Base-by-base conservation (phyloP, 1,284 basidiomycete genomes). In the Puccinia horiana region DNA sequence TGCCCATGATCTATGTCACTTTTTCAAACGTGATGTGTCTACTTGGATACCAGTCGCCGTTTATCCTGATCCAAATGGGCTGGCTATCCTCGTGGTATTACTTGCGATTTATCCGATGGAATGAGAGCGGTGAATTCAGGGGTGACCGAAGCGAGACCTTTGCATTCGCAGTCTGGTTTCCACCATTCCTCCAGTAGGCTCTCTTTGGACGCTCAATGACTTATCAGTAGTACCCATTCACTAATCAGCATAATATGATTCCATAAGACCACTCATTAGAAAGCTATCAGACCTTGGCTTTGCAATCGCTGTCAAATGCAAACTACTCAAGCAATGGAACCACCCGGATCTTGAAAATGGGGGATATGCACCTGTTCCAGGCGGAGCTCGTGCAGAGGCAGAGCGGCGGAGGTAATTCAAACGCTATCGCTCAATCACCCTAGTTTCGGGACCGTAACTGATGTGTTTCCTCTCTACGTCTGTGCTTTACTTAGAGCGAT, bases 111-210 rank as follows among this genome's bases (percentile, higher is more conserved):
- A 95, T 97, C 90, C 97, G 98, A 88, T 82, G 72, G 70, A 82
- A 82, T 54, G 92, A 93, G 86, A 93, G 92, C 84, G 86, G 88
- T 1, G 87, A 89, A 75, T 88, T 88, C 84, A 85, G 89, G 52
- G 96, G 96, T 26, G 96, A 99, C 86, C 89, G 95, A 82, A 95
- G 93, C 88, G 97, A 98, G 87, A 97, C 96, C 0, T 99, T 99
- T 86, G 92, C 94, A n/a, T 92, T 99, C 85, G 90, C 95, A 44
- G 92, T 92, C 83, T 99, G 96, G 95, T 98, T 99, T 90, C 96
- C 96, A 82, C 94, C 95, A 35, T 91, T 96, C 86, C 87, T 93
- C 84, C 93, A 96, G 95, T 96, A 83, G 86, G 92, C 88, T 1
- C 65, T 73, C 23, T 29, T 65, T 56, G 73, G 18, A 54, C 52